phyloP scores from a whole-genome alignment of 1,284 basidiomycete genomes.

The Pseudozyma tsukubaensis region DNA sequence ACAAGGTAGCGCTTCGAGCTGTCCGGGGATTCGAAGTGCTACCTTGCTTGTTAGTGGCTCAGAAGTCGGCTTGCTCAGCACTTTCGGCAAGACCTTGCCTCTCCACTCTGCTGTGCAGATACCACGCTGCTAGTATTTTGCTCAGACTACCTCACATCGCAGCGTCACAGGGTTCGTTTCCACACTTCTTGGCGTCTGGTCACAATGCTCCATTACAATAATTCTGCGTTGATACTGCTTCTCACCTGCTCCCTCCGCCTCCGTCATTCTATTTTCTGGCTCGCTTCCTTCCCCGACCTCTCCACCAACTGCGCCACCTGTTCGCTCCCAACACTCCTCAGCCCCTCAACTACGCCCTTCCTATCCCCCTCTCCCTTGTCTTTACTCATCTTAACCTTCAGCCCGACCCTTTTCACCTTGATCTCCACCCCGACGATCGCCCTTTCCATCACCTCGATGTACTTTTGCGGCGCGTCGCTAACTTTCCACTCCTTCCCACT shows the following conservation, averaged over 20 bases:
- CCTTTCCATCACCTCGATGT: conserved; percentile 69
- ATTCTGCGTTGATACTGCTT: not conserved
- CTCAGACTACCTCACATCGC: too few species aligned
- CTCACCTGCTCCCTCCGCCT: too few species aligned
- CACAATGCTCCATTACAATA: too few species aligned
- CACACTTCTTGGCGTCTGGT: too few species aligned
- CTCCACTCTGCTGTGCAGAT: too few species aligned
- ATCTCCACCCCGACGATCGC: conserved; percentile 71
- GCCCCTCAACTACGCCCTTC: conserved; percentile 69
- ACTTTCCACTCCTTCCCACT: conserved; percentile 65
- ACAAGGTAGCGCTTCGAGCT: too few species aligned
- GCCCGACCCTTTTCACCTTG: conserved; percentile 68
- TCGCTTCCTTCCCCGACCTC: not conserved
- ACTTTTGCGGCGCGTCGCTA: conserved; percentile 68
- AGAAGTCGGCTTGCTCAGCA: too few species aligned
- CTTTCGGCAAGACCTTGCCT: too few species aligned
- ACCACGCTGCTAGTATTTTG: too few species aligned
- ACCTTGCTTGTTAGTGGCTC: too few species aligned
- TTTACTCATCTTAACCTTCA: conserved; percentile 70
- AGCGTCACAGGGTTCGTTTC: too few species aligned
- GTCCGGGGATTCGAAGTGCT: too few species aligned
- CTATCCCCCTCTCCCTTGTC: conserved; percentile 69
- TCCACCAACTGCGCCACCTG: conserved; percentile 13
- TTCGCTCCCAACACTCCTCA: conserved; percentile 57
- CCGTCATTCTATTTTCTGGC: not conserved